Evolutionary conservation across 331 rosid species (phyloP), one percentile per base, ranked within the genome.

Genomic region (Dryas integrifolia): DNA sequence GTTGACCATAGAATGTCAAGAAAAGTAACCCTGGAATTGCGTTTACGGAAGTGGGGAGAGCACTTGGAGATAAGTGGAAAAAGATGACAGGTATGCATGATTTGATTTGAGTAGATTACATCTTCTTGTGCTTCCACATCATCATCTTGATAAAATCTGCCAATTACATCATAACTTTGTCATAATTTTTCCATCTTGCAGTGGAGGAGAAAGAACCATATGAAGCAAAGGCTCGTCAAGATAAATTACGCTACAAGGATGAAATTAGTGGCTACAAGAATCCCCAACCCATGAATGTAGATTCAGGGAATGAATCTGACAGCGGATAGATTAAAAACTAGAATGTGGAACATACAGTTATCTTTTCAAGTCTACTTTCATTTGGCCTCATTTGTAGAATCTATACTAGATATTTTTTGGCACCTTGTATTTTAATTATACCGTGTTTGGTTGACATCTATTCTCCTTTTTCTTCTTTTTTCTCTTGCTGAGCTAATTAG

Each of bases 21-120:
- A 95, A 92, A 77, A 84, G 52, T 24, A 86, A 85, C 79, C 99
- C 99, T 15, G 99, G 96, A 69, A 91, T 95, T 77, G 73, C 90
- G 24, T 95, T 95, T 70, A 84, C 93, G 4, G 97, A 92, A 3
- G 85, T 86, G 53, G 97, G 88, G 51, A 86, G 89, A 84, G 89
- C 81, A 71, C 96, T 95, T 14, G 99, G 99, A 74, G 97, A 95
- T 18, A 92, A 88, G 78, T 95, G 99, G 99, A 95, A 95, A 72
- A 95, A 89, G 92, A 83, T 92, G 97, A 84, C 98, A 77, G 97
- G 98, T 92, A 80, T 62, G 72, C 50, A 30, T 77, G 75, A 55
- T 68, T 75, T 77, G 75, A 55, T 68, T 75, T 44, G 9, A 58
- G 26, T 13, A 44, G 18, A 60, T 48, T 44, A n/a, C 24, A 62